Percentiles rank a stretch among this genome's conserved stretches.
Evolutionary conservation across 176 grass and related monocot species (phyloP).

Genomic region (Cocos nucifera): DNA sequence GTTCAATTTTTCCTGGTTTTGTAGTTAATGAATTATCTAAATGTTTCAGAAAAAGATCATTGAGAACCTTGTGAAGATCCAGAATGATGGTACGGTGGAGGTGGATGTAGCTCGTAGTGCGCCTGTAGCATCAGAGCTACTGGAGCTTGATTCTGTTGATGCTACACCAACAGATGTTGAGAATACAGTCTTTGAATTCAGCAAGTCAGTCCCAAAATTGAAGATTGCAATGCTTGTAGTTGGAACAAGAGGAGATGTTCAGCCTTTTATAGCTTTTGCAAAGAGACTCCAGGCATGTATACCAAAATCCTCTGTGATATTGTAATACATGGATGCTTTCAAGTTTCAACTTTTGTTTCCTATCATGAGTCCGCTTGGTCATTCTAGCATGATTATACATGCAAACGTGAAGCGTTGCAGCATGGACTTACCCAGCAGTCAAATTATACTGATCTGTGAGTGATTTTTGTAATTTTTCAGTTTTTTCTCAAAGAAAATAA

Average conservation of each 20-base stretch:
- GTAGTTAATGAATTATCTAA: conserved; percentile 19
- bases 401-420: too few species aligned
- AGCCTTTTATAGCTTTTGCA: conserved; percentile 97
- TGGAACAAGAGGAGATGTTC: conserved; percentile 95
- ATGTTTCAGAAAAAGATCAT: conserved; percentile 72
- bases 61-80: conserved; percentile 72
- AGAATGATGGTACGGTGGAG: conserved; percentile 80
- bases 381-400: too few species aligned
- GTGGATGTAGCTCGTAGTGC: conserved; percentile 53
- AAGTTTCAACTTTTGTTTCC: too few species aligned
- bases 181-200: conserved; percentile 32
- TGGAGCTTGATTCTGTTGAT: conserved; percentile 77
- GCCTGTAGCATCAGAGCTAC: conserved; percentile 71
- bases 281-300: conserved; percentile 81
- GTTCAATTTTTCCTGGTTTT: conserved; percentile 1
- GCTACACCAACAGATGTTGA: conserved; percentile 24
- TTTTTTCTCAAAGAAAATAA: too few species aligned
- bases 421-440: too few species aligned
- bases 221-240: conserved; percentile 96
- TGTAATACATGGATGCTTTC: too few species aligned
- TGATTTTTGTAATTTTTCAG: too few species aligned
- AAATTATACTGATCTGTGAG: too few species aligned
- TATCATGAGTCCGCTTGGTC: too few species aligned
- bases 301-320: neutral
- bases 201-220: conserved; percentile 81